Evolutionary conservation across 2,329 filamentous ascomycete genomes (phyloP).

Genomic region (Arthrocladium fulminans): DNA sequence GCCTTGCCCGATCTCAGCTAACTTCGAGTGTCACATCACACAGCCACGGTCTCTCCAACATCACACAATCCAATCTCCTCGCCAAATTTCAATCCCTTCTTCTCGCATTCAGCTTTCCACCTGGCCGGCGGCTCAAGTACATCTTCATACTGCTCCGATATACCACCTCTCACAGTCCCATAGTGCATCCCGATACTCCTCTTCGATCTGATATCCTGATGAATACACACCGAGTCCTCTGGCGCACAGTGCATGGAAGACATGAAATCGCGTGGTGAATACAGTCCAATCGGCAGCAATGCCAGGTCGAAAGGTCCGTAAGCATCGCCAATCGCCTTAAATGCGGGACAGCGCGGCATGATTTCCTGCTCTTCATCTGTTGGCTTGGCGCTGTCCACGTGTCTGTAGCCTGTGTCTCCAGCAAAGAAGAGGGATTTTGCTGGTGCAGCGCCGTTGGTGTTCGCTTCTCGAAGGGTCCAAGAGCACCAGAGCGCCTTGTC

Average conservation of each 20-base stretch:
- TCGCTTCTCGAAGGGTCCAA: slow-evolving; percentile 33
- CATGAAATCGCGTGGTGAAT: slow-evolving; percentile 37
- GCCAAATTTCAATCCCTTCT: slow-evolving; percentile 32
- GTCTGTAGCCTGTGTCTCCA: slow-evolving; percentile 43
- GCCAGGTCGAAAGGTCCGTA: slow-evolving; percentile 44
- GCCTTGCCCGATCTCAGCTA: too few relatives aligned
- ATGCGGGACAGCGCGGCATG: slow-evolving; percentile 39
- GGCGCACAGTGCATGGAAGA: slow-evolving; percentile 40
- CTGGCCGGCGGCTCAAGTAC: slow-evolving; percentile 39
- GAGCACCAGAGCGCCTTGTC: slow-evolving; percentile 41
- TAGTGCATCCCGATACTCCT: slow-evolving; percentile 46
- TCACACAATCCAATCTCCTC: slow-evolving; percentile 33
- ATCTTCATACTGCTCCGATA: slow-evolving; percentile 41
- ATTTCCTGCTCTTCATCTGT: slow-evolving; percentile 24
- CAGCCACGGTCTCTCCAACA: slow-evolving; percentile 40
- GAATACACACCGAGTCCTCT: slow-evolving; percentile 41
- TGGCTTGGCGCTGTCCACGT: slow-evolving; percentile 25
- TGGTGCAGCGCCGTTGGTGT: slow-evolving; percentile 8
- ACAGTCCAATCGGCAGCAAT: slow-evolving; percentile 42
- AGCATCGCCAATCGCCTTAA: slow-evolving; percentile 38
- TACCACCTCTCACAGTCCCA: slow-evolving; percentile 39
- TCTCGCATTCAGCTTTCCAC: slow-evolving; percentile 38
- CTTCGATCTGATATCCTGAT: slow-evolving; percentile 39
- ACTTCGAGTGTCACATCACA: too few relatives aligned
- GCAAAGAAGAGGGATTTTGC: slow-evolving; percentile 30